Evolutionary conservation across 306 rosid species (phyloP).

Genomic region (Cyamopsis tetragonoloba): DNA sequence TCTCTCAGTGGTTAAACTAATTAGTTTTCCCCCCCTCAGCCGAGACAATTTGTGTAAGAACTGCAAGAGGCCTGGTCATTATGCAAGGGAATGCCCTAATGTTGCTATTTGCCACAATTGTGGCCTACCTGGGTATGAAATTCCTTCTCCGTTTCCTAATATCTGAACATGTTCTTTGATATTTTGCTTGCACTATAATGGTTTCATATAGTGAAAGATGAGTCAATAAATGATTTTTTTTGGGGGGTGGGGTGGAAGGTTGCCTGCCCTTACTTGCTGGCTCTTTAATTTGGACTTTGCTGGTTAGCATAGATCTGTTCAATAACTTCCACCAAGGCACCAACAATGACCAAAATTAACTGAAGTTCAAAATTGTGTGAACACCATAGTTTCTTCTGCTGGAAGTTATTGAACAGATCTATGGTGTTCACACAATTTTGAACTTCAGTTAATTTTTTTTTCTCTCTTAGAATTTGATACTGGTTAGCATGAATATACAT

Average conservation of each 20-base stretch:
- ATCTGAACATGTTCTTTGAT: constrained; percentile 2
- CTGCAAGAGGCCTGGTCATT: constrained; percentile 98
- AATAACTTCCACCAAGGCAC: no score
- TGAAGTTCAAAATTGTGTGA: not conserved
- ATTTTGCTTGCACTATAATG: not conserved
- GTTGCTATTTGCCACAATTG: constrained; percentile 98
- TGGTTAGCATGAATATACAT: not conserved
- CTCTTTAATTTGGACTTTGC: constrained; percentile 11
- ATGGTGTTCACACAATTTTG: not conserved
- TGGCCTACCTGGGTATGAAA: constrained; percentile 84
- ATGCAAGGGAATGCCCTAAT: constrained; percentile 97
- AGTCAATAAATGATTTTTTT: not conserved
- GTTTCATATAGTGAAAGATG: not conserved
- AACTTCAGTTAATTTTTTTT: not conserved
- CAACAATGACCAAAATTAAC: no score
- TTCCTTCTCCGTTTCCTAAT: constrained; percentile 10
- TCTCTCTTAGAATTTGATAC: constrained; percentile 1
- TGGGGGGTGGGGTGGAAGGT: not conserved
- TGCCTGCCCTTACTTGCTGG: not conserved
- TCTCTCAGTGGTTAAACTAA: not conserved
- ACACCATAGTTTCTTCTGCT: not conserved
- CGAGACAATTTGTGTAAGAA: constrained; percentile 98
- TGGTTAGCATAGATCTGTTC: no score
- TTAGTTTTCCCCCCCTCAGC: constrained; percentile 45
- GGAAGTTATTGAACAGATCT: not conserved